These are phyloP conservation scores for Apiotrichum domesticum DNA, from an alignment of 1,284 basidiomycete species.

Conservation along the genomic window DNA sequence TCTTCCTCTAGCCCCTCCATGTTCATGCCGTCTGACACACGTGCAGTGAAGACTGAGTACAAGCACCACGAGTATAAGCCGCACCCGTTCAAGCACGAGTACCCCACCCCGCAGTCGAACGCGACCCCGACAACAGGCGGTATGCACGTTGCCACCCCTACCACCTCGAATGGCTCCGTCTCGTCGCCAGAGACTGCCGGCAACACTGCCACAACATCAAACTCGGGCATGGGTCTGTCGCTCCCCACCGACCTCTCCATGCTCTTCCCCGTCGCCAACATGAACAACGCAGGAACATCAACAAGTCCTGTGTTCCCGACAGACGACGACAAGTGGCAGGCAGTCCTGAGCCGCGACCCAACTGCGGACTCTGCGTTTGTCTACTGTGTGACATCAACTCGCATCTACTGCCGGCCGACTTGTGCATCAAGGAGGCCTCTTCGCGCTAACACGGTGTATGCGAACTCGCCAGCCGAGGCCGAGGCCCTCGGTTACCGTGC, in stretches of 20 bases:
- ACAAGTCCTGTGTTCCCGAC: not conserved
- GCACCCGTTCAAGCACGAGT: not conserved
- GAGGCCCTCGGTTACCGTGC: constrained; percentile 2
- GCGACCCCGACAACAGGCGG: too few species aligned
- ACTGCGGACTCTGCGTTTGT: constrained; percentile 5
- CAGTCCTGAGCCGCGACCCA: constrained; percentile 4
- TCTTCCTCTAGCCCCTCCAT: too few species aligned
- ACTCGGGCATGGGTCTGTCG: too few species aligned
- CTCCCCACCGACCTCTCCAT: not conserved
- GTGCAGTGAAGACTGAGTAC: not conserved
- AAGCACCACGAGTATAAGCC: not conserved
- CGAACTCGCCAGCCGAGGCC: constrained; percentile 1
- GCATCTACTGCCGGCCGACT: constrained; percentile 9
- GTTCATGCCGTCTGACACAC: too few species aligned
- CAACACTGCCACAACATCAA: too few species aligned
- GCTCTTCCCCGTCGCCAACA: not conserved
- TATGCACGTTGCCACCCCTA: too few species aligned
- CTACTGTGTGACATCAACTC: constrained; percentile 6
- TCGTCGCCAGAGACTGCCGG: not conserved
- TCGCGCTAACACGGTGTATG: constrained; percentile 1
- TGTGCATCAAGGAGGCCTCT: constrained; percentile 3
- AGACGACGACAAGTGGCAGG: constrained; percentile 8
- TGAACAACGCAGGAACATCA: too few species aligned
- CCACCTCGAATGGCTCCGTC: too few species aligned
- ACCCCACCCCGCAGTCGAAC: not conserved